These are phyloP conservation scores for Stachybotrys elegans DNA, from an alignment of 2,329 filamentous ascomycete genomes.

Conservation along the genomic window DNA sequence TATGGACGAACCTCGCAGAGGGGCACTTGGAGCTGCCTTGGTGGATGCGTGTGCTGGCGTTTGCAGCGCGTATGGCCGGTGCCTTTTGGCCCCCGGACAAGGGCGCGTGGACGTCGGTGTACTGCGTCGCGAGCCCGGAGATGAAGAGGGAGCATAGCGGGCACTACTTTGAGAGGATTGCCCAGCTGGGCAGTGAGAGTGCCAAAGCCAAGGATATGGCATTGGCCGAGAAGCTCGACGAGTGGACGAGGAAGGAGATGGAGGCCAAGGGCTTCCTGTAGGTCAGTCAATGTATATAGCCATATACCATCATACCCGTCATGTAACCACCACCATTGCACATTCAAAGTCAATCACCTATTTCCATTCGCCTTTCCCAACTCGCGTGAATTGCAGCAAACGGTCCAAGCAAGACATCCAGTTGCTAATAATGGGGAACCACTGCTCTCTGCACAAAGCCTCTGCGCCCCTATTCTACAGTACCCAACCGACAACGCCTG, in stretches of 20 bases:
- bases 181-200: background rate
- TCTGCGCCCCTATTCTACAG: too few species aligned
- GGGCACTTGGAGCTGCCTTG: background rate
- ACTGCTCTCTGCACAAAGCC: too few species aligned
- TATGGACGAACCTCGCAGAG: constrained; percentile 5
- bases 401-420: too few species aligned
- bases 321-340: too few species aligned
- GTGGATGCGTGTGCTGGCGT: background rate
- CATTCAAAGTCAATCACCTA: too few species aligned
- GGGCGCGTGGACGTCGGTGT: background rate
- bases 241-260: background rate
- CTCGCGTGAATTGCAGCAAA: too few species aligned
- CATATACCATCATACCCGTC: too few species aligned
- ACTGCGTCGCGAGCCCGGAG: background rate
- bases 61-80: background rate
- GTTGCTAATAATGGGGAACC: too few species aligned
- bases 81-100: constrained; percentile 5
- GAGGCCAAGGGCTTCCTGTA: too few species aligned
- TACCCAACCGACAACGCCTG: too few species aligned
- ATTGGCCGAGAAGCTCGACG: background rate
- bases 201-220: background rate
- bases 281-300: too few species aligned
- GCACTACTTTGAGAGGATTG: background rate
- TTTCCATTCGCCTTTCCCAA: too few species aligned
- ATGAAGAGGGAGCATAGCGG: background rate